Evolutionary conservation across 306 rosid species (phyloP).

Genomic region (Fragaria ananassa): DNA sequence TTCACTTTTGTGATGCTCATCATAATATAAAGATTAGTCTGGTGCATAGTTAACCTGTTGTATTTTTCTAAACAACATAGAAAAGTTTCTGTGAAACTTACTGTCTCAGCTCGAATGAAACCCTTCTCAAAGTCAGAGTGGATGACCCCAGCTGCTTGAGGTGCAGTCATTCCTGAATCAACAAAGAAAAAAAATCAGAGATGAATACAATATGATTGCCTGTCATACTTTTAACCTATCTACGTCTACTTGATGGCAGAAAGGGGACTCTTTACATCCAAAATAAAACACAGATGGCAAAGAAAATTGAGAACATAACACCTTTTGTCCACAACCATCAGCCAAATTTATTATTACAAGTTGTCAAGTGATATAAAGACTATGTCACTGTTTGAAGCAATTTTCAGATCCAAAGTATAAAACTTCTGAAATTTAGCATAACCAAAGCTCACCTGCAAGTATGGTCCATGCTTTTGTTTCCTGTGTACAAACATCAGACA

Average conservation of each 20-base stretch:
- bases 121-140: slow-evolving; percentile 99
- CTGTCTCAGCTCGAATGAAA: slow-evolving; percentile 95
- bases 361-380: neutral
- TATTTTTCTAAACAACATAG: neutral
- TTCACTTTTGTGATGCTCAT: neutral
- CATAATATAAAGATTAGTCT: neutral
- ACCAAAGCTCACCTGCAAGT: slow-evolving; percentile 63
- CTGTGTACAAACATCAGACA: slow-evolving; percentile 38
- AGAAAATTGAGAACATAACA: neutral
- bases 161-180: slow-evolving; percentile 92
- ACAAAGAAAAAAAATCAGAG: slow-evolving; percentile 32
- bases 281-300: neutral
- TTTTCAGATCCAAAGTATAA: neutral
- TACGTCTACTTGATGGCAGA: slow-evolving; percentile 13
- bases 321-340: neutral
- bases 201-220: neutral
- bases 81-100: slow-evolving; percentile 37
- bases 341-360: neutral
- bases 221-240: slow-evolving; percentile 11
- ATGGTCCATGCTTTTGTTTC: slow-evolving; percentile 99
- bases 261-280: neutral
- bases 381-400: neutral
- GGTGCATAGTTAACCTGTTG: neutral
- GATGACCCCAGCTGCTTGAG: slow-evolving; percentile 98
- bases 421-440: slow-evolving; percentile 18